Conservation (phyloP, 441 rosid species). For the Pelargonium cotyledonis region DNA sequence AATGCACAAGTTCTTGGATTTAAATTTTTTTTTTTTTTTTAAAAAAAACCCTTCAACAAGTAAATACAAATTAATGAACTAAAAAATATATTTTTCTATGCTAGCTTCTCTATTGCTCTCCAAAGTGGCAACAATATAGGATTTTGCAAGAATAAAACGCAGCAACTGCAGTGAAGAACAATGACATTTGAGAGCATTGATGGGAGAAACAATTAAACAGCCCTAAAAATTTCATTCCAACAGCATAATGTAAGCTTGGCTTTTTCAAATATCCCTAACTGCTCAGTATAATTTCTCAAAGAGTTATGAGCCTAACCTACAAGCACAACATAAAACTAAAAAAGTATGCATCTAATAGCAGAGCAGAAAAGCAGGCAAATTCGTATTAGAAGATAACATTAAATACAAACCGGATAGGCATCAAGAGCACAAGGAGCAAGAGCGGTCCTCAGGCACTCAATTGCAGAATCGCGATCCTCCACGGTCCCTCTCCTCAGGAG, state of each 20-base stretch:
- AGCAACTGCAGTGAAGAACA: neutral
- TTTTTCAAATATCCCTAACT: neutral
- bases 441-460: constrained; percentile 63
- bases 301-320: neutral
- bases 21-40: too few species aligned
- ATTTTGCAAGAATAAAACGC: neutral
- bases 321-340: neutral
- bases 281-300: neutral
- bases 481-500: constrained; percentile 66
- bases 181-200: neutral
- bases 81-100: neutral
- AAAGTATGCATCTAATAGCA: neutral
- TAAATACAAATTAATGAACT: too few species aligned
- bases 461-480: constrained; percentile 58
- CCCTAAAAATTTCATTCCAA: neutral
- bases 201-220: neutral
- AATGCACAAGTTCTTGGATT: neutral
- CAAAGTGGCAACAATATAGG: too few species aligned
- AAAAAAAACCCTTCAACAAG: too few species aligned
- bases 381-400: neutral
- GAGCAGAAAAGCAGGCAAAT: constrained; percentile 8
- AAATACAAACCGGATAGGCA: constrained; percentile 69
- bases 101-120: neutral
- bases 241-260: neutral
- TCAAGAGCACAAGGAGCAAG: constrained; percentile 96